Conservation (phyloP, 768 basidiomycete genomes). For the Boletus coccyginus region DNA sequence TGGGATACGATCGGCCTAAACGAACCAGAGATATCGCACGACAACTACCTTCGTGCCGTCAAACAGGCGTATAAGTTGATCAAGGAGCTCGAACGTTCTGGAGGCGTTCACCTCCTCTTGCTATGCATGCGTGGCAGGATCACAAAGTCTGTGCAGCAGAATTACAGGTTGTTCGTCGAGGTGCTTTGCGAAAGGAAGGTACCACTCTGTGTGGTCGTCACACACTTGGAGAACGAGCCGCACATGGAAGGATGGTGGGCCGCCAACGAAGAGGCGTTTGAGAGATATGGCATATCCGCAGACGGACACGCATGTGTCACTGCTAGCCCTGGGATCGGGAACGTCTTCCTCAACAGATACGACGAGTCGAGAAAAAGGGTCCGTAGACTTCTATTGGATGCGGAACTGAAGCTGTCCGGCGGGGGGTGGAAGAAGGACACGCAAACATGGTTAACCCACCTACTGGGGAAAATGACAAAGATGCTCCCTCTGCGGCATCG, state of each 20-base stretch:
- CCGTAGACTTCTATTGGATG: constrained; percentile 11
- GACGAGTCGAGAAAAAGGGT: constrained; percentile 30
- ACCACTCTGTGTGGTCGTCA: constrained; percentile 38
- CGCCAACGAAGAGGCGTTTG: constrained; percentile 32
- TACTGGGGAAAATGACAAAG: constrained; percentile 21
- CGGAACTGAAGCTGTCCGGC: background rate
- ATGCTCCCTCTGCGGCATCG: constrained; percentile 11
- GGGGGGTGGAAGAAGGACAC: constrained; percentile 19
- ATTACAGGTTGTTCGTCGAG: constrained; percentile 38
- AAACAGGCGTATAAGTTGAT: constrained; percentile 34
- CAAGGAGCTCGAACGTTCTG: constrained; percentile 27
- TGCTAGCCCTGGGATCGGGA: constrained; percentile 25
- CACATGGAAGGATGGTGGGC: constrained; percentile 40
- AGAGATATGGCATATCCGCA: constrained; percentile 25
- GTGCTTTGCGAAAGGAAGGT: constrained; percentile 39
- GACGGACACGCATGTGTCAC: constrained; percentile 42
- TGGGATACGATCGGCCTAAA: constrained; percentile 35
- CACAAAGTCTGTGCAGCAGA: constrained; percentile 34
- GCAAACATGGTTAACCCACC: constrained; percentile 12
- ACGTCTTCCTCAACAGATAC: constrained; percentile 27
- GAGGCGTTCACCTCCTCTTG: constrained; percentile 40
- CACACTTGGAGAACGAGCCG: constrained; percentile 36
- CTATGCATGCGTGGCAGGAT: constrained; percentile 39
- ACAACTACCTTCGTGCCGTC: constrained; percentile 24
- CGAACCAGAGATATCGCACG: constrained; percentile 20